Base-by-base conservation (phyloP, 257 asterid genomes). In the Forsythia suspensa region DNA sequence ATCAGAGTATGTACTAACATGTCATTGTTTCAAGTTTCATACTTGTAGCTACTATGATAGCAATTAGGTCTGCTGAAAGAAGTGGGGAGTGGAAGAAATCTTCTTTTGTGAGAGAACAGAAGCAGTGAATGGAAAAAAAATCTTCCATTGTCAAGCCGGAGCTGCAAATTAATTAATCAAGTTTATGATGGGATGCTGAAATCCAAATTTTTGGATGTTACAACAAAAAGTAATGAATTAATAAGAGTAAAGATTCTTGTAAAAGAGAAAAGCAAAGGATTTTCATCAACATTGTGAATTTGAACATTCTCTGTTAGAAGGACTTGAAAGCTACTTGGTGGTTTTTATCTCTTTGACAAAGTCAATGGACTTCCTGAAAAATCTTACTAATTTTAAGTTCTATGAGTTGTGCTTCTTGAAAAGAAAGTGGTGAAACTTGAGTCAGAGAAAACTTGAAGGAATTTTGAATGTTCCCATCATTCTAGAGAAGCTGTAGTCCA, bases 1-100 rank as follows among this genome's bases (percentile, higher is more conserved):
- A 95, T 73, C 98, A 89, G 77, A 95, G 99, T 95, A 91, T 70
- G 90, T 82, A 18, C 46, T 63, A 2, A 46, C 68, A 21, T 67
- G 68, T 65, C 52, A 2, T 66, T 3, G 69, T 10, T 71, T 80
- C 76, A 39, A 61, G 71, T 51, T 75, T 81, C 67, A 55, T 46
- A 65, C 39, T 43, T 37, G 59, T 67, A 55, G 67, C 80, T 66
- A 37, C 36, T 18, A 13, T 24, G 68, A 12, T 44, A 24, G 70
- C 67, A 57, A 18, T 57, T 20, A 57, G 5, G 34, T 21, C 70
- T 63, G 37, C 38, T 79, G 16, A 68, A 73, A 67, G 40, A 38
- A 77, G 77, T 29, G 38, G 18, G 24, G 8, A 57, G 15, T 46
- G 36, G 72, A 65, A 44, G 24, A 15, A 21, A 37, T 44, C 24